A percentile compares a stretch with the other conserved stretches of the same genome.
Conservation (phyloP, 2,329 filamentous ascomycete species). For the Huntiella omanensis region DNA sequence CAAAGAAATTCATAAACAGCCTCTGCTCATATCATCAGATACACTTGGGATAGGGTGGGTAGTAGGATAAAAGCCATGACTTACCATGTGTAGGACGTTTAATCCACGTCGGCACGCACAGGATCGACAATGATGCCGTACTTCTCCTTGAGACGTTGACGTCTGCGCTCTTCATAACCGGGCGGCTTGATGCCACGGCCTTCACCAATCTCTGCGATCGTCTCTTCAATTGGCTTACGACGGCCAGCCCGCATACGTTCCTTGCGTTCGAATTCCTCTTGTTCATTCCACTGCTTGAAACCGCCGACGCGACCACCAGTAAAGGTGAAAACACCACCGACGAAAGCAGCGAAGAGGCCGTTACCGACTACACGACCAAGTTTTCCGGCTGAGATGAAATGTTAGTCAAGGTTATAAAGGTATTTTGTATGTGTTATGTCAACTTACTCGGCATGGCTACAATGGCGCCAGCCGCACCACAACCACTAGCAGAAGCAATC, state of each 20-base stretch:
- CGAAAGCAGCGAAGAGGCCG: slow-evolving; percentile 34
- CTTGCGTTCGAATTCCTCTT: slow-evolving; percentile 58
- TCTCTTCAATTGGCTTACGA: slow-evolving; percentile 59
- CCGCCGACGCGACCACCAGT: slow-evolving; percentile 34
- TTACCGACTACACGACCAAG: slow-evolving; percentile 54
- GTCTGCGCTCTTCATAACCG: slow-evolving; percentile 70
- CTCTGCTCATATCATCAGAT: slow-evolving; percentile 26
- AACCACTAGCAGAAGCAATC: slow-evolving; percentile 55
- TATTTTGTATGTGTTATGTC: neutral
- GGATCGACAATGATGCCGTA: slow-evolving; percentile 73
- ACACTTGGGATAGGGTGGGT: slow-evolving; percentile 9
- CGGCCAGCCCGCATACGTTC: slow-evolving; percentile 55
- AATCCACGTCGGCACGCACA: slow-evolving; percentile 32
- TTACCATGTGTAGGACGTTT: slow-evolving; percentile 3
- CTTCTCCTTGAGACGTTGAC: slow-evolving; percentile 63
- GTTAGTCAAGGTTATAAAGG: neutral
- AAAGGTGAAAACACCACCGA: slow-evolving; percentile 47
- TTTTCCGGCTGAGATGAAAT: slow-evolving; percentile 22
- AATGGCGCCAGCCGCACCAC: slow-evolving; percentile 55
- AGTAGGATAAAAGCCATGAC: slow-evolving; percentile 14
- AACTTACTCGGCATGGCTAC: slow-evolving; percentile 53
- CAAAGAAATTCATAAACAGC: slow-evolving; percentile 26
- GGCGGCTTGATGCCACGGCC: slow-evolving; percentile 67
- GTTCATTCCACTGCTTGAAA: slow-evolving; percentile 25
- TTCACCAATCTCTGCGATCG: slow-evolving; percentile 64